phyloP scores from a whole-genome alignment of 768 basidiomycete species.

The Tephrocybe sp. region DNA sequence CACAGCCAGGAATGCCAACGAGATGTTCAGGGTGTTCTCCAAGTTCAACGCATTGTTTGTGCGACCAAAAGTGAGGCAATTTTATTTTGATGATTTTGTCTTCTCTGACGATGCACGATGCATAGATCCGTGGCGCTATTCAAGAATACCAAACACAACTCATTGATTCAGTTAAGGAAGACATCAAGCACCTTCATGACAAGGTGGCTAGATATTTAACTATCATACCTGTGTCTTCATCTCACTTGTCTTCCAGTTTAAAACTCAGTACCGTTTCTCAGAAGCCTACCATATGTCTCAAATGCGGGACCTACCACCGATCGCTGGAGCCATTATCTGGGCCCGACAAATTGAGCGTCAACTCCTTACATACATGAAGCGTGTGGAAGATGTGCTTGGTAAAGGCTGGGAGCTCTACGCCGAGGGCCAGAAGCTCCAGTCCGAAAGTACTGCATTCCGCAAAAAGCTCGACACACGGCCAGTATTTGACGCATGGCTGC shows the following conservation, averaged over 20 bases:
- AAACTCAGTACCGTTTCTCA: slow-evolving; percentile 92
- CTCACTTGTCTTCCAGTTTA: slow-evolving; percentile 58
- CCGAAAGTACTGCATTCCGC: slow-evolving; percentile 87
- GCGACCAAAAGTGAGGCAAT: slow-evolving; percentile 77
- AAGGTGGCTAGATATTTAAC: slow-evolving; percentile 56
- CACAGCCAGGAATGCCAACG: slow-evolving; percentile 95
- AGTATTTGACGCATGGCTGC: slow-evolving; percentile 95
- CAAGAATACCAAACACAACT: slow-evolving; percentile 99
- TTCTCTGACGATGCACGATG: neutral
- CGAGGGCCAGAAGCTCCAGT: slow-evolving; percentile 97
- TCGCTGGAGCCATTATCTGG: slow-evolving; percentile 98
- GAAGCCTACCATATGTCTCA: slow-evolving; percentile 98
- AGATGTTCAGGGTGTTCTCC: slow-evolving; percentile 99
- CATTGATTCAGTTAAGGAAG: slow-evolving; percentile 98
- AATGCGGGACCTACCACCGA: slow-evolving; percentile 98
- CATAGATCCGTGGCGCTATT: slow-evolving; percentile 92
- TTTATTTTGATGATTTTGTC: neutral
- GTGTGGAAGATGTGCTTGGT: slow-evolving; percentile 96
- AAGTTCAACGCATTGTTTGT: slow-evolving; percentile 98
- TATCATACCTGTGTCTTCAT: neutral
- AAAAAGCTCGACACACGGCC: slow-evolving; percentile 95
- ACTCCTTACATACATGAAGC: slow-evolving; percentile 95
- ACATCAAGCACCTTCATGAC: slow-evolving; percentile 92
- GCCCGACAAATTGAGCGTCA: slow-evolving; percentile 98
- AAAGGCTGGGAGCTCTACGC: slow-evolving; percentile 99